phyloP scores from a whole-genome alignment of 345 rosid species.

The Carallia brachiata region DNA sequence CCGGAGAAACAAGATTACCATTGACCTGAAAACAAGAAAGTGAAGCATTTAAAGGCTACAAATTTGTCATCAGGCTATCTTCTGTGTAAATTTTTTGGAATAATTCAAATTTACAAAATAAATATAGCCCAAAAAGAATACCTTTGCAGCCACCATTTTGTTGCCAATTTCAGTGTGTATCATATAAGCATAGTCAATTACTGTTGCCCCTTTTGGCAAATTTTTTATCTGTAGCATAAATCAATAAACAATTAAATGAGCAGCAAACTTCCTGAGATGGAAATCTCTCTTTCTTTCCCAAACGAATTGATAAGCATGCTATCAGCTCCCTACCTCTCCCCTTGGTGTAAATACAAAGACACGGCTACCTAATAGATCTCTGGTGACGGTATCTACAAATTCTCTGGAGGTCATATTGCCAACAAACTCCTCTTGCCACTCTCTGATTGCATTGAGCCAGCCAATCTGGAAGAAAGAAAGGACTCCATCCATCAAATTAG shows the following conservation, averaged over 20 bases:
- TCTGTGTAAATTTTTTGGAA: neutral
- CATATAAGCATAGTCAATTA: conserved; percentile 93
- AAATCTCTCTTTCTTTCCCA: conserved; percentile 34
- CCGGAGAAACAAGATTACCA: conserved; percentile 89
- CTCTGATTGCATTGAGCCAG: conserved; percentile 98
- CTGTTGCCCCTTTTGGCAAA: conserved; percentile 91
- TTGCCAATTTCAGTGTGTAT: conserved; percentile 96
- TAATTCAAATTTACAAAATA: neutral
- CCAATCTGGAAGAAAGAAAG: conserved; percentile 41
- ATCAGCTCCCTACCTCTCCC: conserved; percentile 25
- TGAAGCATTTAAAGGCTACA: conserved; percentile 1
- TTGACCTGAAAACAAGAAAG: conserved; percentile 69
- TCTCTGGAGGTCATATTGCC: conserved; percentile 99
- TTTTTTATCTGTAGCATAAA: conserved; percentile 70
- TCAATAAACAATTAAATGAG: conserved; percentile 17
- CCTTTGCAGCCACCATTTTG: conserved; percentile 99
- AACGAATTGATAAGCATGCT: conserved; percentile 7
- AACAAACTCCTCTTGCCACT: conserved; percentile 99
- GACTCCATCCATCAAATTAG: conserved; percentile 23
- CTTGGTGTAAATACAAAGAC: conserved; percentile 73
- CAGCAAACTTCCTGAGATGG: conserved; percentile 2
- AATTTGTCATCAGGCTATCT: neutral
- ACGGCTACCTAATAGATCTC: conserved; percentile 92
- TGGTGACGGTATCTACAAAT: conserved; percentile 89
- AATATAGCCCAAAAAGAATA: conserved; percentile 23